A percentile compares a stretch with the other conserved stretches of the same genome.
These are phyloP conservation scores for Mortierella sp. DNA, from an alignment of 371 early-diverging fungal genomes.

Conservation along the genomic window DNA sequence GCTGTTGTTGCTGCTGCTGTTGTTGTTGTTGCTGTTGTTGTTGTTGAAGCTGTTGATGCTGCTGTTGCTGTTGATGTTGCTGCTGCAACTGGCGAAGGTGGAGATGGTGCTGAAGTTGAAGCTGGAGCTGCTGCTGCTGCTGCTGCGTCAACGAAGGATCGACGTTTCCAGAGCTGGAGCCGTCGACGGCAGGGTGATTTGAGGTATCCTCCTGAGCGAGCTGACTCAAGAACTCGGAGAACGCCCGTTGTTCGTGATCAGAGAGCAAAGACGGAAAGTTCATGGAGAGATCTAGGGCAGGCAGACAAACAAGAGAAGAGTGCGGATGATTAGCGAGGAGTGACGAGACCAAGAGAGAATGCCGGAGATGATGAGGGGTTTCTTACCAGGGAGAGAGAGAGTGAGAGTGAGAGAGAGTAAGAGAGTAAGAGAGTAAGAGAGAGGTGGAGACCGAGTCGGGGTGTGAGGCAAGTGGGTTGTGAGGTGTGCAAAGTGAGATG, in stretches of 20 bases:
- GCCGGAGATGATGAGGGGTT: too few species aligned
- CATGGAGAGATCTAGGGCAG: conserved; percentile 19
- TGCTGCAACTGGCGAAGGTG: too few species aligned
- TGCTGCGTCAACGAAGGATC: conserved; percentile 47
- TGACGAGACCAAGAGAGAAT: too few species aligned
- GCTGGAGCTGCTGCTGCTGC: conserved; percentile 39
- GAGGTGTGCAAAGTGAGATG: neutral
- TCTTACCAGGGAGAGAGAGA: too few species aligned
- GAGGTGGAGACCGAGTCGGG: neutral
- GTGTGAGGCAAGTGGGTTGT: neutral
- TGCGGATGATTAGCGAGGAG: too few species aligned
- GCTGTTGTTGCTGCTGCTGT: conserved; percentile 44
- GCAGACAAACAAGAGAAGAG: neutral
- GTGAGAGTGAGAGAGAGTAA: neutral
- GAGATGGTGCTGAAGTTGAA: too few species aligned
- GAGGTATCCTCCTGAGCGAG: conserved; percentile 37
- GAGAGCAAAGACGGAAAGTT: conserved; percentile 43
- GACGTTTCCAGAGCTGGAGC: conserved; percentile 14
- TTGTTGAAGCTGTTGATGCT: conserved; percentile 54
- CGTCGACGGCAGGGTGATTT: conserved; percentile 13
- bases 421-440: neutral
- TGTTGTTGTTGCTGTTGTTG: conserved; percentile 48
- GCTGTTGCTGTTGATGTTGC: too few species aligned
- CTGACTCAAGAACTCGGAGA: conserved; percentile 45
- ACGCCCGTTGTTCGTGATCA: conserved; percentile 47